Conservation (phyloP, 345 rosid genomes). For the Bruguiera sexangula region DNA sequence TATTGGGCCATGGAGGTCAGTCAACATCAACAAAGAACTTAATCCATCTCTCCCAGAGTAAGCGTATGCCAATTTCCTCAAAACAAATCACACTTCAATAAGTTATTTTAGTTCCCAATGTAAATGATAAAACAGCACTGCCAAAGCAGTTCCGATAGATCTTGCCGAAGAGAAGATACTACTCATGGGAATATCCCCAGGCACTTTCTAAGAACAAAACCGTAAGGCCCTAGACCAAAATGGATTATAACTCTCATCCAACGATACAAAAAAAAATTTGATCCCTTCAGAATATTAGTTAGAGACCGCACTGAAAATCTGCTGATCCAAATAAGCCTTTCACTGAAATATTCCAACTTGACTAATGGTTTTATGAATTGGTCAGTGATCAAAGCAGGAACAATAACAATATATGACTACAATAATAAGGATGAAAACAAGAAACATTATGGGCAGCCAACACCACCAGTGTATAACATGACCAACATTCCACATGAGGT, state of each 20-base stretch:
- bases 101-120: too few species aligned
- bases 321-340: background rate
- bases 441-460: conserved; percentile 12
- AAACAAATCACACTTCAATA: background rate
- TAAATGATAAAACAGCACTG: background rate
- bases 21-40: conserved; percentile 48
- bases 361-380: conserved; percentile 1
- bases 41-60: conserved; percentile 50
- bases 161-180: too few species aligned
- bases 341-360: background rate
- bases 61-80: background rate
- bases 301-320: background rate
- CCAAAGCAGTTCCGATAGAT: background rate
- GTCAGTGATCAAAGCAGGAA: conserved; percentile 3
- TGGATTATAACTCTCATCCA: too few species aligned
- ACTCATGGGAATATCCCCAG: too few species aligned
- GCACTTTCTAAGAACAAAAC: too few species aligned
- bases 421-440: background rate
- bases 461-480: conserved; percentile 17
- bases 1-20: conserved; percentile 48
- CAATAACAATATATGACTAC: conserved; percentile 9
- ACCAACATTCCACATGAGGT: conserved; percentile 13
- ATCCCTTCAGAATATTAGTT: background rate
- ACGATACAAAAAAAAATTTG: background rate
- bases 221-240: too few species aligned